Evolutionary conservation across 2,329 filamentous ascomycete genomes (phyloP).

Genomic region (Chaetomium globosum): DNA sequence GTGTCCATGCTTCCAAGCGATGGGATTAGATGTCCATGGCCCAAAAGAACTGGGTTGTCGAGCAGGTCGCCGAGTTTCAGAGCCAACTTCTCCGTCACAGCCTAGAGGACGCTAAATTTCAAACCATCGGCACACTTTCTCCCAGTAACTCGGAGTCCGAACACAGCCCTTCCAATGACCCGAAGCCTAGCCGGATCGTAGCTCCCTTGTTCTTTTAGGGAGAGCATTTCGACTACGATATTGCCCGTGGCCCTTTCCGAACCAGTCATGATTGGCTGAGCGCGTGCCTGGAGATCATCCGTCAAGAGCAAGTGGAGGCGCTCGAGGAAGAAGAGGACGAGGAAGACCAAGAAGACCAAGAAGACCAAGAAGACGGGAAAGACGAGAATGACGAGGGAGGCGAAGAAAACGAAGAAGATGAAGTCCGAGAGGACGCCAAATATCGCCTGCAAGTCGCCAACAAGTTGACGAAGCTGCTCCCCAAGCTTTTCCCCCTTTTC

Average conservation of each 20-base stretch:
- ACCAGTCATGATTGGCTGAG: slow-evolving; percentile 13
- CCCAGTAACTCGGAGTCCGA: not conserved
- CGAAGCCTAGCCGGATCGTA: slow-evolving; percentile 38
- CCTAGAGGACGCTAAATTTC: slow-evolving; percentile 29
- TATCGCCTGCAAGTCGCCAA: not conserved
- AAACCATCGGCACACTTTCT: slow-evolving; percentile 36
- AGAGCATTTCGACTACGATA: slow-evolving; percentile 38
- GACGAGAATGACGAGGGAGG: too few relatives aligned
- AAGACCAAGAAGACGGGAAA: not conserved
- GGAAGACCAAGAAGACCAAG: not conserved
- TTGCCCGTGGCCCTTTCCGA: slow-evolving; percentile 43
- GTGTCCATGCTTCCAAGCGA: slow-evolving; percentile 31
- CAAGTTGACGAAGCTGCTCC: slow-evolving; percentile 35
- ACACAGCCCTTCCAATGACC: not conserved
- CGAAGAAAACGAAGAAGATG: slow-evolving; percentile 2
- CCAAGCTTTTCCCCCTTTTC: slow-evolving; percentile 39
- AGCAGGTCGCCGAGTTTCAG: slow-evolving; percentile 41
- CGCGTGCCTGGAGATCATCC: not conserved
- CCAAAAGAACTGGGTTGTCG: slow-evolving; percentile 41
- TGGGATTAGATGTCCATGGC: slow-evolving; percentile 41
- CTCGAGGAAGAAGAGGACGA: not conserved
- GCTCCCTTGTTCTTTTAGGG: slow-evolving; percentile 42
- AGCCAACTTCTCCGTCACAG: slow-evolving; percentile 36
- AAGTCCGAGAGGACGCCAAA: not conserved
- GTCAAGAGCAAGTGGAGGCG: not conserved